Evolutionary conservation across 2,329 filamentous ascomycete genomes (phyloP).

Genomic region (Magnaporthiopsis poae): DNA sequence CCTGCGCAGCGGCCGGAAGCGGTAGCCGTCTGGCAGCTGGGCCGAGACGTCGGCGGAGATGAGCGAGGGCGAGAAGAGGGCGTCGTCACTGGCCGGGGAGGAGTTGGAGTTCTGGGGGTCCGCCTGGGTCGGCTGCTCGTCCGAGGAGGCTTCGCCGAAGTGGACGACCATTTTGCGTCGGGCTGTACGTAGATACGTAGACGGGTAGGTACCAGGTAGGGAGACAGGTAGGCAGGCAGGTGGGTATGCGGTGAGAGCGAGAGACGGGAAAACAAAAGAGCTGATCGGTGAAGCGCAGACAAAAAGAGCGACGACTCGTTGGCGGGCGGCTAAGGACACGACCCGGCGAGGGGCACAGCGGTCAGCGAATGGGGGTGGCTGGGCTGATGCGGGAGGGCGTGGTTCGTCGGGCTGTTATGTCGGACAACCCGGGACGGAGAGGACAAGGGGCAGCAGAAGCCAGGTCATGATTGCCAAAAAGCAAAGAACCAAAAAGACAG

Average conservation of each 20-base stretch:
- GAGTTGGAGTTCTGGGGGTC: neutral
- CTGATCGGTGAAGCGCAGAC: too few relatives aligned
- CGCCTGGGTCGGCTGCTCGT: neutral
- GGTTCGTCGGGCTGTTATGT: neutral
- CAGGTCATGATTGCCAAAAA: too few relatives aligned
- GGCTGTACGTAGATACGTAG: neutral
- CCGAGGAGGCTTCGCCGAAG: neutral
- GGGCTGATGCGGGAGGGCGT: too few relatives aligned
- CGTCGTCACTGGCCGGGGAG: slow-evolving; percentile 18
- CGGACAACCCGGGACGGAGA: neutral
- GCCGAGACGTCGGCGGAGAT: slow-evolving; percentile 66
- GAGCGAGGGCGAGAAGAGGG: slow-evolving; percentile 67
- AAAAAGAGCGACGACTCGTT: too few relatives aligned
- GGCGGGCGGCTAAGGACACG: too few relatives aligned
- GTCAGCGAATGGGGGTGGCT: neutral
- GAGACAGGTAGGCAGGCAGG: too few relatives aligned
- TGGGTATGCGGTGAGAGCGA: neutral
- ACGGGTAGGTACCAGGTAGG: too few relatives aligned
- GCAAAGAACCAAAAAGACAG: too few relatives aligned
- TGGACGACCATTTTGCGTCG: slow-evolving; percentile 5
- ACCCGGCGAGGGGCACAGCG: too few relatives aligned
- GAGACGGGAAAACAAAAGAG: neutral
- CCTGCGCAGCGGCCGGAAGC: slow-evolving; percentile 66
- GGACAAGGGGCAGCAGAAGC: too few relatives aligned
- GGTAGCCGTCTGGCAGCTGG: slow-evolving; percentile 70